Percentiles rank a stretch among this genome's conserved stretches.
Conservation (phyloP, 441 rosid species). For the Bocquillonia castaneifolia region DNA sequence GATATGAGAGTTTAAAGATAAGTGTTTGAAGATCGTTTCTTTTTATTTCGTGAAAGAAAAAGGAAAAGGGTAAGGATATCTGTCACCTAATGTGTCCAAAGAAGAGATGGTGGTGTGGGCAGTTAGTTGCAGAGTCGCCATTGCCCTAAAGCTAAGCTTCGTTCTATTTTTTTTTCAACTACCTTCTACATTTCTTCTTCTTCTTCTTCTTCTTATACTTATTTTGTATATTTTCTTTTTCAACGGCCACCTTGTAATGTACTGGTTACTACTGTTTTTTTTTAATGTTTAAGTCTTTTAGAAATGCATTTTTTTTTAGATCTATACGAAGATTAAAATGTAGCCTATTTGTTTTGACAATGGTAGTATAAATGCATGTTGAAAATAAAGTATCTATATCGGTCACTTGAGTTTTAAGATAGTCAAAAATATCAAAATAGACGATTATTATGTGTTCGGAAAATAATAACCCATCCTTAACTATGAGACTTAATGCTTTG, state of each 20-base stretch:
- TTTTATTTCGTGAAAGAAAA: conserved; percentile 35
- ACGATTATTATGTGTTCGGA: too few relatives aligned
- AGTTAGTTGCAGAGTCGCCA: conserved; percentile 85
- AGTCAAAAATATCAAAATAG: too few relatives aligned
- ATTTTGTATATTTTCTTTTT: not conserved
- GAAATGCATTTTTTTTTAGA: not conserved
- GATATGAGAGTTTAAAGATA: conserved; percentile 12
- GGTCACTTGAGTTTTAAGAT: too few relatives aligned
- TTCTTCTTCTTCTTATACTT: conserved; percentile 3
- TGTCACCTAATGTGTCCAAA: conserved; percentile 46
- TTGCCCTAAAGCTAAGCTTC: conserved; percentile 93
- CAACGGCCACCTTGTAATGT: not conserved
- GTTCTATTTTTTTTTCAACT: conserved; percentile 35
- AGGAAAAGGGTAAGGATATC: conserved; percentile 16
- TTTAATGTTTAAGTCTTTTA: too few relatives aligned
- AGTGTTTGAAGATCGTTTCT: too few relatives aligned
- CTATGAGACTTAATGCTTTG: too few relatives aligned
- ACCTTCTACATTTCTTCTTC: conserved; percentile 14
- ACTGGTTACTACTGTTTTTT: too few relatives aligned
- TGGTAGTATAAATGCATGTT: too few relatives aligned
- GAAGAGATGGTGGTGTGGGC: conserved; percentile 16
- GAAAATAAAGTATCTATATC: not conserved
- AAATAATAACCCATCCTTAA: too few relatives aligned
- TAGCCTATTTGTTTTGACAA: too few relatives aligned
- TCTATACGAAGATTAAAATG: too few relatives aligned